Conservation (phyloP, 495 filamentous ascomycete genomes). For the Thermothielavioides terrestris region DNA sequence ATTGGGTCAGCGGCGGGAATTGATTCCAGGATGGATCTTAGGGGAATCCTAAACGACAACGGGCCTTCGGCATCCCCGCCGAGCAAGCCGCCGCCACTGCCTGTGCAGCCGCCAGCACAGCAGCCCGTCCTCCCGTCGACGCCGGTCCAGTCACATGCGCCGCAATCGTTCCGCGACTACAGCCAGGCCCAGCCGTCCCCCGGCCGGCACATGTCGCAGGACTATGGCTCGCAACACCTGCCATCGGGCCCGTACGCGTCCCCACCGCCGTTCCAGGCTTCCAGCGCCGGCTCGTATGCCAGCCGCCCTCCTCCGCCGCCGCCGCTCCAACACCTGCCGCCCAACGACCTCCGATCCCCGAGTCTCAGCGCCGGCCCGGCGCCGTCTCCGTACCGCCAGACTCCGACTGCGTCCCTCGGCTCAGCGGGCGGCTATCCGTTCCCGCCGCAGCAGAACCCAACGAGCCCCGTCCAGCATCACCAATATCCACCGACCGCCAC, state of each 20-base stretch:
- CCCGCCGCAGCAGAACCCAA: conserved; percentile 43
- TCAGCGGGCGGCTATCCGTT: conserved; percentile 46
- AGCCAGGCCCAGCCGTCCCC: conserved; percentile 37
- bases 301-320: conserved; percentile 43
- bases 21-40: conserved; percentile 44
- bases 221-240: conserved; percentile 29
- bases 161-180: conserved; percentile 41
- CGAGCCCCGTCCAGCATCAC: conserved; percentile 42
- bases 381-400: conserved; percentile 47
- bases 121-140: conserved; percentile 36
- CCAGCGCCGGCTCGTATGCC: conserved; percentile 29
- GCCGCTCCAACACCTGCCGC: conserved; percentile 40
- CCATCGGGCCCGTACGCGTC: conserved; percentile 30
- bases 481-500: conserved; percentile 34
- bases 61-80: conserved; percentile 20
- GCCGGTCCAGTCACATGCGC: conserved; percentile 34
- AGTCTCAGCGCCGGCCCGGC: conserved; percentile 35
- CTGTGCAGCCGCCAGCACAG: conserved; percentile 17
- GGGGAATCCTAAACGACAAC: conserved; percentile 46
- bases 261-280: conserved; percentile 33
- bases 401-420: conserved; percentile 37
- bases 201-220: conserved; percentile 29
- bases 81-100: conserved; percentile 20
- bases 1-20: background rate
- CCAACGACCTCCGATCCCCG: conserved; percentile 45